These are phyloP conservation scores for Fusarium nurragi DNA, from an alignment of 2,329 filamentous ascomycete genomes.

Conservation along the genomic window DNA sequence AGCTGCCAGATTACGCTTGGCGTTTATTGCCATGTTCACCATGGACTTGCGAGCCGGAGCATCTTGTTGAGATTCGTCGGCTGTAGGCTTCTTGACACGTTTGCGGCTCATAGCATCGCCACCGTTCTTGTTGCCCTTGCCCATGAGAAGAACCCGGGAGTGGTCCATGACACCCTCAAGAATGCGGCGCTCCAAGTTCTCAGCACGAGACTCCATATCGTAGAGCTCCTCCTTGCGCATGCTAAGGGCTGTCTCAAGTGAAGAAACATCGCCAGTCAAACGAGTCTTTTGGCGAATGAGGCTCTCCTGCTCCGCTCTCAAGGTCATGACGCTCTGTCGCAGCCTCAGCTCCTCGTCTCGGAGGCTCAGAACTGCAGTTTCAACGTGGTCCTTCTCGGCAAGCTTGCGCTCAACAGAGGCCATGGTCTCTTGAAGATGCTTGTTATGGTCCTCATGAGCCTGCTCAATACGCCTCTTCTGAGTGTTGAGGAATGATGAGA, in stretches of 20 bases:
- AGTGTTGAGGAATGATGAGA: conserved; percentile 80
- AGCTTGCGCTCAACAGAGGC: conserved; percentile 81
- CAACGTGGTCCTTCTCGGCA: conserved; percentile 70
- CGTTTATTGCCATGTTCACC: conserved; percentile 64
- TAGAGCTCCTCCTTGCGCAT: conserved; percentile 91
- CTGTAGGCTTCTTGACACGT: conserved; percentile 58
- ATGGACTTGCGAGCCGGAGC: conserved; percentile 47
- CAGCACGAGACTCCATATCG: conserved; percentile 88
- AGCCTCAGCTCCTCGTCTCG: conserved; percentile 64
- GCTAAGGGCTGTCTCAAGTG: conserved; percentile 87
- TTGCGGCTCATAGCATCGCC: conserved; percentile 69
- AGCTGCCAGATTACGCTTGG: conserved; percentile 59
- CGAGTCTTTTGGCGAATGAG: conserved; percentile 81
- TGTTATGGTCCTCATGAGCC: conserved; percentile 81
- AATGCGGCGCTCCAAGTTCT: conserved; percentile 89
- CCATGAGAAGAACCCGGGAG: conserved; percentile 87
- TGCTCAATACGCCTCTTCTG: conserved; percentile 80
- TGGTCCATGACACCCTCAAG: conserved; percentile 96
- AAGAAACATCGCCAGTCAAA: conserved; percentile 85
- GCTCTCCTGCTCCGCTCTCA: conserved; percentile 77
- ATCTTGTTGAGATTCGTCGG: conserved; percentile 39
- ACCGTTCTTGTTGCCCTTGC: conserved; percentile 64
- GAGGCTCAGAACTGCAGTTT: conserved; percentile 62
- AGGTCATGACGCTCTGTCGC: conserved; percentile 63
- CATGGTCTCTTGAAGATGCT: conserved; percentile 80